Evolutionary conservation across 768 basidiomycete species (phyloP), one percentile per base, ranked within the genome.

Genomic region (Pisolithus tinctorius): DNA sequence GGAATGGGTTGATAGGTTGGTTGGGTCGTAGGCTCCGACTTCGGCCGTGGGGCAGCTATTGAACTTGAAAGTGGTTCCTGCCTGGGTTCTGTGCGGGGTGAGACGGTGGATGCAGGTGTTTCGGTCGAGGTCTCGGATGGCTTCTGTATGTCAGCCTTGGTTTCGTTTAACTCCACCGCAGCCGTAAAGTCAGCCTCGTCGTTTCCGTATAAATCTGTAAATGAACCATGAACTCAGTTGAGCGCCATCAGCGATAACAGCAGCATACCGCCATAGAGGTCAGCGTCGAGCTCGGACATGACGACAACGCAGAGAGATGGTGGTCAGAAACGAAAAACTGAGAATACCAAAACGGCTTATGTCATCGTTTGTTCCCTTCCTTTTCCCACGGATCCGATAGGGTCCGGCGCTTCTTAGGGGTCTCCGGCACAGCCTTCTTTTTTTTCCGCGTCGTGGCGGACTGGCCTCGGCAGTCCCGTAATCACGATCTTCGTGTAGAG

Each of bases 281-380:
- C 91, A 70, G 87, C 87, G 68, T 92, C 88, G 68, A 88, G 84
- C 72, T 88, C 87, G 56, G 84, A 82, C 86, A 86, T 86, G 50
- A 38, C 47, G 47, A 49, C 40, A 31, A 44, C 60, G 68, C 69
- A 54, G 58, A 13, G 49, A 53, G 40, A 58, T 67, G 56, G 65
- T 72, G 65, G 65, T 69, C 53, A 65, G 34, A 57, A 58, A 65
- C 38, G 60, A 58, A 67, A 65, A 67, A 59, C 47, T 41, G 36
- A 36, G 25, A 52, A 36, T 29, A 14, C 25, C 10, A 34, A 34
- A 34, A 47, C 31, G 44, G 36, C 56, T 66, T 68, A 67, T 34
- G 65, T 66, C 66, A 66, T 62, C 47, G 2, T 23, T 41, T 52
- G 34, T 14, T 23, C 29, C 43, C 41, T 37, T 20, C n/a, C 6